Conservation (phyloP, 495 filamentous ascomycete species). For the Tuber borchii region DNA sequence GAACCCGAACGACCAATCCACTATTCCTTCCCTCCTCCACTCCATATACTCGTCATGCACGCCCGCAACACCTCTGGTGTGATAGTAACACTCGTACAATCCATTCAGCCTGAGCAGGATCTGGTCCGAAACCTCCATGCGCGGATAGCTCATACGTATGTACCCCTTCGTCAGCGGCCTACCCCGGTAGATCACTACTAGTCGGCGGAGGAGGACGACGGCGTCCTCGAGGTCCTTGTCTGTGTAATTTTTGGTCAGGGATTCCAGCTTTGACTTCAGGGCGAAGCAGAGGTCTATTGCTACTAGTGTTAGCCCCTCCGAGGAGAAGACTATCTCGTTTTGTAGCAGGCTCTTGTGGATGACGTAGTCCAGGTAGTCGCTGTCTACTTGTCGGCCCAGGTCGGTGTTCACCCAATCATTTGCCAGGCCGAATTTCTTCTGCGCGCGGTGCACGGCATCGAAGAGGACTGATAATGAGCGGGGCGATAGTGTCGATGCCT, state of each 20-base stretch:
- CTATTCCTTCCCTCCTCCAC: conserved; percentile 38
- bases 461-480: conserved; percentile 14
- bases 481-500: conserved; percentile 22
- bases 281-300: conserved; percentile 39
- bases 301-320: conserved; percentile 38
- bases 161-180: conserved; percentile 39
- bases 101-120: conserved; percentile 34
- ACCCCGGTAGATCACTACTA: conserved; percentile 36
- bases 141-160: conserved; percentile 35
- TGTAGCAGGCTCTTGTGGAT: conserved; percentile 35
- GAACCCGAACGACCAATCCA: conserved; percentile 27
- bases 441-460: conserved; percentile 23
- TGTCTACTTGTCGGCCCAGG: conserved; percentile 18
- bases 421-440: conserved; percentile 34
- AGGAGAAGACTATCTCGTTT: conserved; percentile 40
- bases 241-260: conserved; percentile 18
- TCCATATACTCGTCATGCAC: conserved; percentile 41
- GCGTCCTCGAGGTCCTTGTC: conserved; percentile 28
- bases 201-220: conserved; percentile 32
- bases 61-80: conserved; percentile 32
- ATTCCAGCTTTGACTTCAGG: conserved; percentile 33
- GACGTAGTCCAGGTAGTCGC: conserved; percentile 23
- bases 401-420: conserved; percentile 32
- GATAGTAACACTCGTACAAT: conserved; percentile 36
- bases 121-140: conserved; percentile 31